Percentiles rank a stretch among this genome's conserved stretches.
Conservation (phyloP, 2,329 filamentous ascomycete genomes). For the Camillea tinctor region DNA sequence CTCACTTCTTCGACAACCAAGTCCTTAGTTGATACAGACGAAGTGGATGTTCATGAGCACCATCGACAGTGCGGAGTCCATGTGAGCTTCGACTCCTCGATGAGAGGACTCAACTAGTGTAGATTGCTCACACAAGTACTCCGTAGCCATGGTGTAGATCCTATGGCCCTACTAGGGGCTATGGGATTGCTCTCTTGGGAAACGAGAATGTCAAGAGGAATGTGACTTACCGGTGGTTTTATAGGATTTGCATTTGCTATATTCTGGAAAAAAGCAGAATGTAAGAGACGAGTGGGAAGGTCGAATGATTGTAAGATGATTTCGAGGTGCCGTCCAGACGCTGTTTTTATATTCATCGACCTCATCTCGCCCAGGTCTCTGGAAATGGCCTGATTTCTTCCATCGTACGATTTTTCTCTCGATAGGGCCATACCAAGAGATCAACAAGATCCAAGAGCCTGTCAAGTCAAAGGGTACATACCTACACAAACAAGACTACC, state of each 20-base stretch:
- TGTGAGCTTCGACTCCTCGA: neutral
- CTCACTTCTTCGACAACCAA: neutral
- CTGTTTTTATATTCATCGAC: conserved; percentile 16
- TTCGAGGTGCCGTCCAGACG: conserved; percentile 5
- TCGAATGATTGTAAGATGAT: conserved; percentile 20
- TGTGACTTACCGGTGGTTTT: neutral
- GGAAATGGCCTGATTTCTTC: conserved; percentile 23
- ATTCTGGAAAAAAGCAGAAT: neutral
- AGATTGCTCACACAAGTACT: neutral
- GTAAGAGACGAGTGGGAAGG: conserved; percentile 1
- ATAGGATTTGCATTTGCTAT: neutral
- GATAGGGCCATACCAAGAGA: conserved; percentile 11
- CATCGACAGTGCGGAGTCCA: neutral
- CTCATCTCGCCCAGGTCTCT: conserved; percentile 12
- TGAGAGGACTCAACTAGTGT: neutral
- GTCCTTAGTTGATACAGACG: neutral
- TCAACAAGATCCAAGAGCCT: conserved; percentile 9
- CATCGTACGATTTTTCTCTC: conserved; percentile 24
- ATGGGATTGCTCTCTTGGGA: neutral
- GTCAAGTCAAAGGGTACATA: neutral
- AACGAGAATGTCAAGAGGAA: neutral
- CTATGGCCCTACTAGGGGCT: neutral
- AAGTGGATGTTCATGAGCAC: neutral
- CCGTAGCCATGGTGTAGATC: neutral
- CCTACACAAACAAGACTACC: neutral